Conservation (phyloP, 192 early-diverging fungal genomes). For the Cetraspora pellucida region DNA sequence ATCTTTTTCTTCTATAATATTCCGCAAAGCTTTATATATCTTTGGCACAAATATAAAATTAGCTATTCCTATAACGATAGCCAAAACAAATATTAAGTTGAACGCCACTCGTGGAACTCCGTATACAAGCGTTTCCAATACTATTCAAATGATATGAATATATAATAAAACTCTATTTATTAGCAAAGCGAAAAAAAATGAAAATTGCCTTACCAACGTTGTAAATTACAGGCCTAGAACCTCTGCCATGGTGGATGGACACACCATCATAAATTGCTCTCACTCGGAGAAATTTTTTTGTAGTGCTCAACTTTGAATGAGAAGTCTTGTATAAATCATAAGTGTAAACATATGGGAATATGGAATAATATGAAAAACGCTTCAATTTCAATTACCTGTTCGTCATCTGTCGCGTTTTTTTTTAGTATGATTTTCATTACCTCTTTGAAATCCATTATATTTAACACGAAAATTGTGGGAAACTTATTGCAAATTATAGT, state of each 20-base stretch:
- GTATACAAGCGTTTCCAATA: conserved; percentile 20
- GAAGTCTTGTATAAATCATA: background rate
- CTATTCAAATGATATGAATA: conserved; percentile 1
- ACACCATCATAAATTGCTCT: conserved; percentile 26
- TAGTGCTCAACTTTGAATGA: conserved; percentile 5
- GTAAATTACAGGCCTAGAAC: conserved; percentile 21
- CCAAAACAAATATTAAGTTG: conserved; percentile 18
- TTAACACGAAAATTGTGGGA: conserved; percentile 4
- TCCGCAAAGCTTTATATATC: conserved; percentile 7
- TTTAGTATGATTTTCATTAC: conserved; percentile 1
- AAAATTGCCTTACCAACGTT: conserved; percentile 27
- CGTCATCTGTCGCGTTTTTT: background rate
- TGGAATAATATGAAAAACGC: background rate
- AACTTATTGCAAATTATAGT: background rate
- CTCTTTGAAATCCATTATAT: conserved; percentile 18
- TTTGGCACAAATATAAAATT: conserved; percentile 20
- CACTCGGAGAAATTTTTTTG: conserved; percentile 22
- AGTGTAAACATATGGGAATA: background rate
- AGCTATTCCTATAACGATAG: background rate
- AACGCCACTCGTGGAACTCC: conserved; percentile 22
- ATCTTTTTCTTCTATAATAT: background rate
- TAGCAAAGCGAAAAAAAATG: background rate
- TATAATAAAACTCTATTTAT: background rate
- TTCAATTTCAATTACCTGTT: background rate
- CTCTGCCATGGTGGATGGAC: conserved; percentile 10